phyloP scores from a whole-genome alignment of 73 alveolate genomes.

The Effrenium voratum region DNA sequence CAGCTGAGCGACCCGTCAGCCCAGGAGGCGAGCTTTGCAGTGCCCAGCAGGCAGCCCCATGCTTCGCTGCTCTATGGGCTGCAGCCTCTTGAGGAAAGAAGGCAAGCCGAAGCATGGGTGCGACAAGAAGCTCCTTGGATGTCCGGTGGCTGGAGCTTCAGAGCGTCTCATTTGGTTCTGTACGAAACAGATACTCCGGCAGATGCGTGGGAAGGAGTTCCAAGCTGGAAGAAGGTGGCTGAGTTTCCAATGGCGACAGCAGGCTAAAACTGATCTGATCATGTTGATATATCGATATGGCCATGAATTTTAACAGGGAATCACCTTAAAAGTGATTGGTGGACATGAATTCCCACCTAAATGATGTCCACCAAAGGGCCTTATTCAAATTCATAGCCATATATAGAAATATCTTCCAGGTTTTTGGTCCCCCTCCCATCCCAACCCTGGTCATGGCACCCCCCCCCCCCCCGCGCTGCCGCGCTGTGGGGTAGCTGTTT shows the following conservation, averaged over 20 bases:
- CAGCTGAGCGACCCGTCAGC: not conserved
- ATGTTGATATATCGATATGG: no score
- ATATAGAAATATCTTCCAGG: no score
- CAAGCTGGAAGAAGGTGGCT: conserved; percentile 19
- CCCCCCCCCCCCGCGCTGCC: no score
- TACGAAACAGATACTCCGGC: conserved; percentile 18
- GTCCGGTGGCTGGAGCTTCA: not conserved
- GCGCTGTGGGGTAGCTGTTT: no score
- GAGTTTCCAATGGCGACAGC: not conserved
- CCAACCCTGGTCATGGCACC: no score
- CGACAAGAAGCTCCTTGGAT: conserved; percentile 4
- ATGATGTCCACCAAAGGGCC: no score
- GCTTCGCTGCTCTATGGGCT: not conserved
- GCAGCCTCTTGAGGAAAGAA: not conserved
- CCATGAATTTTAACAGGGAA: no score
- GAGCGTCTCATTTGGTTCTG: not conserved
- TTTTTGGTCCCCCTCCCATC: no score
- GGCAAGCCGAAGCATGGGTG: not conserved
- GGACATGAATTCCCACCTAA: no score
- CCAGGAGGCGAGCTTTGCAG: not conserved
- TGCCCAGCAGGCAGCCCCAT: not conserved
- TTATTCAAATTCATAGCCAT: no score
- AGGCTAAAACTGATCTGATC: no score
- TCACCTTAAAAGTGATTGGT: no score
- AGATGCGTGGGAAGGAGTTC: conserved; percentile 23